Evolutionary conservation across 192 early-diverging fungal genomes (phyloP).

Genomic region (Umbelopsis isabellina): DNA sequence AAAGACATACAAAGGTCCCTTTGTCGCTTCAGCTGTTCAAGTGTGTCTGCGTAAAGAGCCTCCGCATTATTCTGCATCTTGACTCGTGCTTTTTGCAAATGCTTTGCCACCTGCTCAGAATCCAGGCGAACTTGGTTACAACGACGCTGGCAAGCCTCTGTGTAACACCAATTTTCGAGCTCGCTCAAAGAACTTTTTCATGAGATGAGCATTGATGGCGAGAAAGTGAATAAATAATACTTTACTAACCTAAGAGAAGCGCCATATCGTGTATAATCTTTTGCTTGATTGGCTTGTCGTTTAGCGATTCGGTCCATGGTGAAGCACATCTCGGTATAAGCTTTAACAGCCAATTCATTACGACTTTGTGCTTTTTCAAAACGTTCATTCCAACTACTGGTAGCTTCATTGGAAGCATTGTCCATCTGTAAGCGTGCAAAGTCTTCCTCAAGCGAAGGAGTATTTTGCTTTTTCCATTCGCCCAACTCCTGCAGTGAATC

Average conservation of each 20-base stretch:
- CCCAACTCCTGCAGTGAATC: slow-evolving; percentile 54
- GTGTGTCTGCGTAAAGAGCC: slow-evolving; percentile 39
- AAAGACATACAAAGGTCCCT: slow-evolving; percentile 62
- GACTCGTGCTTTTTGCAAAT: slow-evolving; percentile 41
- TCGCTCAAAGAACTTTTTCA: slow-evolving; percentile 55
- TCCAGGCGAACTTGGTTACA: slow-evolving; percentile 56
- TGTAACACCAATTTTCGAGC: slow-evolving; percentile 56
- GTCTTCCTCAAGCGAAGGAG: slow-evolving; percentile 60
- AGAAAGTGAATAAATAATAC: not conserved
- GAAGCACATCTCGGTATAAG: slow-evolving; percentile 57
- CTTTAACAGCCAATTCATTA: slow-evolving; percentile 51
- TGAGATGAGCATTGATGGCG: not conserved
- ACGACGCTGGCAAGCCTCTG: slow-evolving; percentile 52
- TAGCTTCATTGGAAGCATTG: slow-evolving; percentile 36
- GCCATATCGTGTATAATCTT: slow-evolving; percentile 58
- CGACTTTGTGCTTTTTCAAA: slow-evolving; percentile 45
- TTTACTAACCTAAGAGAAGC: slow-evolving; percentile 47
- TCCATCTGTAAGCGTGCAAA: slow-evolving; percentile 28
- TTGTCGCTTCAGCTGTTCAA: slow-evolving; percentile 65
- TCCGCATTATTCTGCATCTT: slow-evolving; percentile 37
- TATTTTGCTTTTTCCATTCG: slow-evolving; percentile 58
- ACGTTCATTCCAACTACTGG: slow-evolving; percentile 51
- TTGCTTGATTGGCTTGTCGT: slow-evolving; percentile 58
- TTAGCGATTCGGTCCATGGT: slow-evolving; percentile 61
- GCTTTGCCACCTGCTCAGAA: slow-evolving; percentile 47